Evolutionary conservation across 768 basidiomycete genomes (phyloP).

Genomic region (Russula virescens): DNA sequence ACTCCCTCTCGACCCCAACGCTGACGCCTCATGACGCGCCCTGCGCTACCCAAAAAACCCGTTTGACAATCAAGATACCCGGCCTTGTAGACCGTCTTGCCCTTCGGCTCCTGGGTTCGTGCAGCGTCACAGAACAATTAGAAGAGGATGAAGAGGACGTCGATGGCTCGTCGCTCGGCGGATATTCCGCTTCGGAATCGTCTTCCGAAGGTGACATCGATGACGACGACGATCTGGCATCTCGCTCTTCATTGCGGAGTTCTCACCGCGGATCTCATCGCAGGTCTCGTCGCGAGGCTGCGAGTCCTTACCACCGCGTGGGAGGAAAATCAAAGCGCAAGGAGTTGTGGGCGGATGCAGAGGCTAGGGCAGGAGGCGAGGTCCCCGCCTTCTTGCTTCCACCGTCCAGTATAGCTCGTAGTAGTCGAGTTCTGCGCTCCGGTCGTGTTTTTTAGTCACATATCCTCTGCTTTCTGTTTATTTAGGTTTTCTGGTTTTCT

Average conservation of each 20-base stretch:
- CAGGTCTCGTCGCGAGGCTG: neutral
- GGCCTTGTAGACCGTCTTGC: slow-evolving; percentile 11
- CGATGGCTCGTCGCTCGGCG: neutral
- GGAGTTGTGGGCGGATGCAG: slow-evolving; percentile 6
- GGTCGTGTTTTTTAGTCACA: neutral
- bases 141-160: neutral
- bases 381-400: neutral
- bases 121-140: neutral
- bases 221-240: neutral
- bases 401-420: neutral
- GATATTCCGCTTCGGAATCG: slow-evolving; percentile 8
- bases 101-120: slow-evolving; percentile 2
- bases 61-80: slow-evolving; percentile 12
- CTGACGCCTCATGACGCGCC: neutral
- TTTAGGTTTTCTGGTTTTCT: neutral
- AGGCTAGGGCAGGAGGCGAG: neutral
- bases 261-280: slow-evolving; percentile 8
- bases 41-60: neutral
- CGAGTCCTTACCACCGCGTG: slow-evolving; percentile 4
- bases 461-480: neutral
- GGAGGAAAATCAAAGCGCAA: slow-evolving; percentile 5
- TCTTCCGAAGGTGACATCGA: slow-evolving; percentile 7
- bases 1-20: neutral
- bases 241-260: neutral
- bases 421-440: neutral